These are phyloP conservation scores for Purshia tridentata DNA, from an alignment of 306 rosid species.

Conservation along the genomic window DNA sequence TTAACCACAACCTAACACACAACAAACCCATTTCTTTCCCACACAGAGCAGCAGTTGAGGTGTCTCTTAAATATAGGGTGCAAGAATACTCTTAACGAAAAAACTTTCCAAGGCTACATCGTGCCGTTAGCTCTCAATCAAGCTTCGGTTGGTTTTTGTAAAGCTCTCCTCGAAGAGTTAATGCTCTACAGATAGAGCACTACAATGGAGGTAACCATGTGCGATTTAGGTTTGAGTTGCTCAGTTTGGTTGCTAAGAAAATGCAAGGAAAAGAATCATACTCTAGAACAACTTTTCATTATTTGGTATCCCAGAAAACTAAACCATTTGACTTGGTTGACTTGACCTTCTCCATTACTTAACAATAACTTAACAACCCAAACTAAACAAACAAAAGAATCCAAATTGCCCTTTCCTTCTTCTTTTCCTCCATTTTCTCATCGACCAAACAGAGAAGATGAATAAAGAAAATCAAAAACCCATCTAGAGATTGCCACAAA, in stretches of 20 bases:
- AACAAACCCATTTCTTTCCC: not conserved
- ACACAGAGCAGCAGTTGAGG: too few species aligned
- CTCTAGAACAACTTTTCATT: not conserved
- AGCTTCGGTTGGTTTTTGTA: too few species aligned
- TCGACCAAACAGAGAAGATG: slow-evolving; percentile 6
- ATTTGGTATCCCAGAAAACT: slow-evolving; percentile 6
- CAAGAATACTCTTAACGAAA: too few species aligned
- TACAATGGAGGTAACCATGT: too few species aligned
- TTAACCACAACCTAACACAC: slow-evolving; percentile 2
- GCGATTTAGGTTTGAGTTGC: too few species aligned
- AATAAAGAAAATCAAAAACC: not conserved
- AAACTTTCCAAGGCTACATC: too few species aligned
- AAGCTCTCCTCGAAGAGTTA: too few species aligned
- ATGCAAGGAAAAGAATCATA: slow-evolving; percentile 9
- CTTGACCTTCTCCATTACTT: slow-evolving; percentile 18
- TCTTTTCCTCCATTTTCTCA: not conserved
- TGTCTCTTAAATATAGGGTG: too few species aligned
- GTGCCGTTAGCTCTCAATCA: too few species aligned
- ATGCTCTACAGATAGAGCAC: too few species aligned
- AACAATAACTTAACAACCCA: slow-evolving; percentile 24
- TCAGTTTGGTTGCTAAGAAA: slow-evolving; percentile 7
- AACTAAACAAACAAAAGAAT: slow-evolving; percentile 4
- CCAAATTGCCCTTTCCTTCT: not conserved
- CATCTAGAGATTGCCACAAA: not conserved
- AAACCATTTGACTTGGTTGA: slow-evolving; percentile 13